phyloP scores from a whole-genome alignment of 1,284 basidiomycete species.

The Ceratobasidium theobromae region DNA sequence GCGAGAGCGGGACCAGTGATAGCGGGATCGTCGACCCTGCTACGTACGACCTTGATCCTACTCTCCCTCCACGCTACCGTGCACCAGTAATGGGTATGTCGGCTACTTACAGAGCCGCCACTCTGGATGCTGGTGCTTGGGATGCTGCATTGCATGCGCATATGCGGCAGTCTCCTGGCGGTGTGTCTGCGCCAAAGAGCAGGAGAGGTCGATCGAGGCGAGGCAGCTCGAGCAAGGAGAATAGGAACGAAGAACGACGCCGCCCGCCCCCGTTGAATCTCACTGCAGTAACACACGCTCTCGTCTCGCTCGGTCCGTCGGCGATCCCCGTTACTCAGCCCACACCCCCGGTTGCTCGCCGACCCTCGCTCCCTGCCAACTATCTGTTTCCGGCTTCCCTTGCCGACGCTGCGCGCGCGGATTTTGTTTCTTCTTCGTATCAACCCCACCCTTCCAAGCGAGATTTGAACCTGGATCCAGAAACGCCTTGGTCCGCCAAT shows the following conservation, averaged over 20 bases:
- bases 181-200: slow-evolving; percentile 1
- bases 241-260: slow-evolving; percentile 2
- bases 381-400: slow-evolving; percentile 9
- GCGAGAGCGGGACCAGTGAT: slow-evolving; percentile 28
- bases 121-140: slow-evolving; percentile 24
- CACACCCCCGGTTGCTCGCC: slow-evolving; percentile 3
- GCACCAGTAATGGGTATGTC: not conserved
- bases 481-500: slow-evolving; percentile 29
- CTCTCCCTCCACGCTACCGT: slow-evolving; percentile 26
- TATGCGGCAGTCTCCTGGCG: slow-evolving; percentile 3
- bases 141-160: slow-evolving; percentile 10
- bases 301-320: slow-evolving; percentile 3
- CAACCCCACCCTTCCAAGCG: slow-evolving; percentile 27
- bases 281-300: slow-evolving; percentile 12
- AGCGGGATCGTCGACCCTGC: slow-evolving; percentile 11
- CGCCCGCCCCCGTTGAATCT: slow-evolving; percentile 30
- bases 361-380: slow-evolving; percentile 2
- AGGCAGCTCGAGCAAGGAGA: slow-evolving; percentile 4
- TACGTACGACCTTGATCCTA: slow-evolving; percentile 30
- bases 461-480: slow-evolving; percentile 28
- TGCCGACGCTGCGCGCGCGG: slow-evolving; percentile 19
- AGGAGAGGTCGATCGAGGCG: slow-evolving; percentile 26
- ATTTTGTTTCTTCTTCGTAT: slow-evolving; percentile 29
- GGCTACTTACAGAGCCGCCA: not conserved
- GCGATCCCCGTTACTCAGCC: not conserved